Evolutionary conservation across 2,329 filamentous ascomycete species (phyloP), one percentile per base, ranked within the genome.

Genomic region (Fusarium kyushuense): DNA sequence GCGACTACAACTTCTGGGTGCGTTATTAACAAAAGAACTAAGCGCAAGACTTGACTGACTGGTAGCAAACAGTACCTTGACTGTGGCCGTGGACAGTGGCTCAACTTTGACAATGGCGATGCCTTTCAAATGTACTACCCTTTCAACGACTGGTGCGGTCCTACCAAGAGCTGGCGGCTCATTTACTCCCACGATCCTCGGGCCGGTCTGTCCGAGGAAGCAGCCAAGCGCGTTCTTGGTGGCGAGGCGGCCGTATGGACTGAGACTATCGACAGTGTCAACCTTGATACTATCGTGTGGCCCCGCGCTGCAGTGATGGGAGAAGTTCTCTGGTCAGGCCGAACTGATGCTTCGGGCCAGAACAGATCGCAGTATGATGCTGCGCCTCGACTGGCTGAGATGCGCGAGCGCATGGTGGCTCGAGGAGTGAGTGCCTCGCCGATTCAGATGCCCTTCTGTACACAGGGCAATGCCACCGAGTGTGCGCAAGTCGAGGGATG

Each of bases 161-260:
- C 94, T 2, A 84, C 84, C 75, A 93, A 97, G 82, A 92, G 87
- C 80, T 97, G 94, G 94, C 87, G 89, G 9, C 83, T 92, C 29
- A 85, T 95, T 60, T 97, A 97, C 83, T 87, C 88, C 21, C 92
- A 95, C 78, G 90, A 97, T 75, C 93, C 93, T 0, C 81, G 89
- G 5, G 83, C 81, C 4, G 87, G 87, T 45, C 83, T 97, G 6
- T 86, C 90, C 0, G 79, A 79, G 12, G 83, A 89, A 27, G 78
- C 88, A 42, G 86, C 88, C 27, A 84, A 90, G 74, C 85, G 92
- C 14, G 90, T 97, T 4, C 78, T 96, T 11, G 94, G 94, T 43
- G 94, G 93, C 27, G 94, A 97, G 80, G 88, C 90, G 17, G 91
- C 92, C 57, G 86, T 93, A 59, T 97, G 93, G 93, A 87, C 86